Evolutionary conservation across 2,329 filamentous ascomycete genomes (phyloP), one percentile per base, ranked within the genome.

Genomic region (Zasmidium citrigriseum): DNA sequence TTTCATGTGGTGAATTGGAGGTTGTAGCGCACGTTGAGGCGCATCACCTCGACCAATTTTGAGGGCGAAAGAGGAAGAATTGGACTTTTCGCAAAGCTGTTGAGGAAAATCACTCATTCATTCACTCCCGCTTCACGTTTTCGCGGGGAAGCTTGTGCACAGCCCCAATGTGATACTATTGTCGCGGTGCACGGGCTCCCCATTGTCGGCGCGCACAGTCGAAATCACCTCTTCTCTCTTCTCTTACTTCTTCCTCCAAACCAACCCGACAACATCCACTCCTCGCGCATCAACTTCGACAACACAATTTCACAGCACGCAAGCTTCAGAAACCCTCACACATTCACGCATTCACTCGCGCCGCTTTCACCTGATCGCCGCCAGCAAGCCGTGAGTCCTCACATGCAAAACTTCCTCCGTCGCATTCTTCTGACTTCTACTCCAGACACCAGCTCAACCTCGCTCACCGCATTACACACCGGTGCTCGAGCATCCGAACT

Each of bases 1-100:
- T 25, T 25, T 12, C 9, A 34, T 44, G 18, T 55, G 53, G 23
- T 25, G 20, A 56, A 27, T 21, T 41, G 53, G 48, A 60, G 44
- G 18, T 7, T 46, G 22, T 23, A 45, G 21, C 23, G 46, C 48
- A 22, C 44, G 27, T 4, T 22, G n/a, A 57, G 45, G 14, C 44
- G 25, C 24, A 52, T 34, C 25, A n/a, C 3, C 51, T 60, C 51
- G 29, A 14, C 4, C 45, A 27, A 4, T 1, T 16, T 20, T 51
- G 21, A 16, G 25, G 2, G 12, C n/a, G 18, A 4, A 44, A 25
- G 38, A 46, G 14, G 9, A 18, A 2, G 29, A 23, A 29, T 23
- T 20, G 24, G 41, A 9, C 16, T 27, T 38, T 29, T 16, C 18
- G 25, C 21, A 16, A 34, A 9, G 20, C 4, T 56, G 27, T 29